These are phyloP conservation scores for Apiospora marii DNA, from an alignment of 2,329 filamentous ascomycete genomes.

Conservation along the genomic window DNA sequence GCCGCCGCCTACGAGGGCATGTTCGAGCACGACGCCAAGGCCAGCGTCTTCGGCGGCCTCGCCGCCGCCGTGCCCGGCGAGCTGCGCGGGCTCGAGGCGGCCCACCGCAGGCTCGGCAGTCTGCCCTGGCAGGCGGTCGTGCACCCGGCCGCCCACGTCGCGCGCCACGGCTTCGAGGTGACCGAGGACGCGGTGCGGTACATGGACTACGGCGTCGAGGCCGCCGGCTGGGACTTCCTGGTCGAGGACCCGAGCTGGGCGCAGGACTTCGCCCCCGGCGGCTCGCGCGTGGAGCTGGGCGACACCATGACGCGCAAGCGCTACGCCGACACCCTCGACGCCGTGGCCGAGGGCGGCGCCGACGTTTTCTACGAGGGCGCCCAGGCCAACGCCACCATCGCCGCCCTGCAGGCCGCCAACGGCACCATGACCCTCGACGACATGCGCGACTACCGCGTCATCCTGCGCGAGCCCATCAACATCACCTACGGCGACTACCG, in stretches of 20 bases:
- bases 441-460: slow-evolving; percentile 69
- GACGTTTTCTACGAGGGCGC: slow-evolving; percentile 78
- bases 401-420: slow-evolving; percentile 70
- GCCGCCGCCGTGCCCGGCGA: slow-evolving; percentile 78
- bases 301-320: slow-evolving; percentile 82
- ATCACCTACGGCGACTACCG: slow-evolving; percentile 75
- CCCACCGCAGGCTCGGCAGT: slow-evolving; percentile 75
- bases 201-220: slow-evolving; percentile 62
- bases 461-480: slow-evolving; percentile 67
- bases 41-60: slow-evolving; percentile 76
- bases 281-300: slow-evolving; percentile 73
- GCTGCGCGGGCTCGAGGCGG: slow-evolving; percentile 78
- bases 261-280: slow-evolving; percentile 86
- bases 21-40: slow-evolving; percentile 75
- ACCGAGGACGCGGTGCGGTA: slow-evolving; percentile 78
- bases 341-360: slow-evolving; percentile 75
- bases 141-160: slow-evolving; percentile 76
- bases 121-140: slow-evolving; percentile 77
- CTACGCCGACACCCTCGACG: slow-evolving; percentile 79
- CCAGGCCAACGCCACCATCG: slow-evolving; percentile 77
- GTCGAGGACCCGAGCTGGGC: slow-evolving; percentile 81
- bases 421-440: slow-evolving; percentile 72
- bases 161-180: slow-evolving; percentile 77
- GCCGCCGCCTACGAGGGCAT: slow-evolving; percentile 84
- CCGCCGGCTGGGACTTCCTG: slow-evolving; percentile 66